Percentiles rank a stretch among this genome's conserved stretches.
Evolutionary conservation across 495 filamentous ascomycete genomes (phyloP).

Genomic region (Penicillium alfredii): DNA sequence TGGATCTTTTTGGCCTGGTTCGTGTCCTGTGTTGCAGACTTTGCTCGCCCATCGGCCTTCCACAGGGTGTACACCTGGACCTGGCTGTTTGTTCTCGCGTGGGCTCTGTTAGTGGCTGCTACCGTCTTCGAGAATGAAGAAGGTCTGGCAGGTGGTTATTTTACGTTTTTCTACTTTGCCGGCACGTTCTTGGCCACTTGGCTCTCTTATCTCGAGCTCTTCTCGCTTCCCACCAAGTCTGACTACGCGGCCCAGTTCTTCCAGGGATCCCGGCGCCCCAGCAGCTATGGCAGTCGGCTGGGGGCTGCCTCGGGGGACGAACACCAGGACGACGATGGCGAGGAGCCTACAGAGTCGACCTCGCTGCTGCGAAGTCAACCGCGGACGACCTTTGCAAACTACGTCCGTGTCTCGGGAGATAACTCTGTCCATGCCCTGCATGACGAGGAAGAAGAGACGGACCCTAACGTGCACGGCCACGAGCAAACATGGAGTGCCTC

Average conservation of each 20-base stretch:
- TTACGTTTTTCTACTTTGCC: conserved; percentile 73
- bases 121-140: conserved; percentile 69
- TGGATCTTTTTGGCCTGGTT: conserved; percentile 82
- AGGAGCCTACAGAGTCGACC: conserved; percentile 68
- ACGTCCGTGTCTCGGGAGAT: conserved; percentile 44
- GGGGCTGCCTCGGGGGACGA: conserved; percentile 28
- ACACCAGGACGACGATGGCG: conserved; percentile 39
- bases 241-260: conserved; percentile 46
- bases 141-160: conserved; percentile 71
- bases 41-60: conserved; percentile 78
- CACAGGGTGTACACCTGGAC: conserved; percentile 73
- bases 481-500: conserved; percentile 82
- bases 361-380: conserved; percentile 61
- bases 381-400: conserved; percentile 68
- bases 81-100: conserved; percentile 74
- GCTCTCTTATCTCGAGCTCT: conserved; percentile 71
- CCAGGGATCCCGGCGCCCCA: conserved; percentile 33
- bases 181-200: conserved; percentile 67
- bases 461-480: conserved; percentile 54
- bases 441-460: conserved; percentile 29
- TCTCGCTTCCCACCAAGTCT: conserved; percentile 65
- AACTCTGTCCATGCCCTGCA: conserved; percentile 25
- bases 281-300: conserved; percentile 38
- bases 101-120: conserved; percentile 63
- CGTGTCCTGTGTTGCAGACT: conserved; percentile 74